phyloP scores from a whole-genome alignment of 345 rosid species.

The Orychophragmus violaceus region DNA sequence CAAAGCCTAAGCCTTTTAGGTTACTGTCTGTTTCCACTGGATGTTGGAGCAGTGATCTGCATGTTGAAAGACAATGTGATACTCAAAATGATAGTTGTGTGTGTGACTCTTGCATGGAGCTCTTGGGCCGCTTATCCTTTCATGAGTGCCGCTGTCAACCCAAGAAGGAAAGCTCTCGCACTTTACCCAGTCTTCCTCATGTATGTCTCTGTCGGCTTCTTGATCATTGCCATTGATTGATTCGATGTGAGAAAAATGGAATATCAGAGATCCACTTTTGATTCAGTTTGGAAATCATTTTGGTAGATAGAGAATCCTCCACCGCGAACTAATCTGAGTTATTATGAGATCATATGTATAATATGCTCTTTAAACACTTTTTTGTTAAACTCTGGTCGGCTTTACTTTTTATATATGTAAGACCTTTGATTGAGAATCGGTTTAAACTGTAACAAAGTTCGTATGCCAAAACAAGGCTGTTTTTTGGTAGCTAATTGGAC shows the following conservation, averaged over 20 bases:
- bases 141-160: conserved; percentile 90
- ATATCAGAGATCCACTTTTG: background rate
- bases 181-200: conserved; percentile 92
- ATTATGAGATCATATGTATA: conserved; percentile 24
- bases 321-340: conserved; percentile 9
- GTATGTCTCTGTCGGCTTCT: conserved; percentile 94
- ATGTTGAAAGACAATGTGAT: conserved; percentile 73
- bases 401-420: background rate
- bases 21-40: conserved; percentile 81
- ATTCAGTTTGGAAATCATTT: background rate
- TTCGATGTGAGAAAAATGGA: background rate
- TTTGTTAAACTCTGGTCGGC: background rate
- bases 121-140: conserved; percentile 96
- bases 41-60: conserved; percentile 74
- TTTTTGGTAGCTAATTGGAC: background rate
- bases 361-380: conserved; percentile 4
- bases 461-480: background rate
- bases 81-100: conserved; percentile 63
- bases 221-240: conserved; percentile 78
- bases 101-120: conserved; percentile 80
- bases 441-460: background rate
- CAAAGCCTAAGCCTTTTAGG: conserved; percentile 81
- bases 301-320: conserved; percentile 24
- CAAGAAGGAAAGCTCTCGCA: conserved; percentile 78
- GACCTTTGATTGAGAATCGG: background rate